These are phyloP conservation scores for Hibiscus syriacus DNA, from an alignment of 345 rosid species.

Conservation along the genomic window DNA sequence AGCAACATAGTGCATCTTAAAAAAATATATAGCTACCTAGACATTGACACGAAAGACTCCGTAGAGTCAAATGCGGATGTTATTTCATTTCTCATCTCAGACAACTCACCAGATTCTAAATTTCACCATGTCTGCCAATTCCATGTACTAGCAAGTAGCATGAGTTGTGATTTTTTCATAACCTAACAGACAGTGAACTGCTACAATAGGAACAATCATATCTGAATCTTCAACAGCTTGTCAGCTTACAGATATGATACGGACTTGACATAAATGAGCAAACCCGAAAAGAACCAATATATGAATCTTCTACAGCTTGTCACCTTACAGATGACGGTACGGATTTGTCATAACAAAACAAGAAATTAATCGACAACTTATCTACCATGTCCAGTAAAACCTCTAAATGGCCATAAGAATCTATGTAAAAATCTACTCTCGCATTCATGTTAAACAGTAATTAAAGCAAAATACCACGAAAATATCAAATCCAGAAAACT, in stretches of 20 bases:
- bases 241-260: too few relatives aligned
- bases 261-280: too few relatives aligned
- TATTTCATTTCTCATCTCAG: background rate
- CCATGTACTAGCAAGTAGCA: background rate
- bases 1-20: background rate
- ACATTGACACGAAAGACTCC: background rate
- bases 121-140: background rate
- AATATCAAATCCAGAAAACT: constrained; percentile 21
- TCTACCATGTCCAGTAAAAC: background rate
- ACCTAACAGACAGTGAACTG: background rate
- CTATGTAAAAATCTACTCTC: background rate
- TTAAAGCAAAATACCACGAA: background rate
- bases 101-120: background rate
- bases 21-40: background rate
- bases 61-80: background rate
- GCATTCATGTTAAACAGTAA: background rate
- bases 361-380: background rate
- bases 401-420: background rate
- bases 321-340: background rate
- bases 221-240: too few relatives aligned
- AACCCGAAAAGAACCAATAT: too few relatives aligned
- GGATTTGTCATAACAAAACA: background rate
- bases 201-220: constrained; percentile 37
- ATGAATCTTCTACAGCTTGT: background rate
- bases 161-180: background rate